Percentiles rank a stretch among this genome's conserved stretches.
These are phyloP conservation scores for Aspergillus aculeatinus DNA, from an alignment of 2,329 filamentous ascomycete genomes.

Conservation along the genomic window DNA sequence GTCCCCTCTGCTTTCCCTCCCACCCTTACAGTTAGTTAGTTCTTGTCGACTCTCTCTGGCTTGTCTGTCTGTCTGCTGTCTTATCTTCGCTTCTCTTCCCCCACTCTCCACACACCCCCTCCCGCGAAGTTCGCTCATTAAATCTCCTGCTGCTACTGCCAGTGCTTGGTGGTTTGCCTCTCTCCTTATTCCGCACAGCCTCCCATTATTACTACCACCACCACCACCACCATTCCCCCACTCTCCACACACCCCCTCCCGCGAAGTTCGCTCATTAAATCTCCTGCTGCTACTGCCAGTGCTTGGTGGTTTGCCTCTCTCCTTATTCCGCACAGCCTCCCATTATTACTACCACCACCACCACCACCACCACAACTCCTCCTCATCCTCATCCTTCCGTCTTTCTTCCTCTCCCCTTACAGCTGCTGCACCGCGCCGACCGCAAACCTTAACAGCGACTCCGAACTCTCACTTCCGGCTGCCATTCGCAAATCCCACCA, in stretches of 20 bases:
- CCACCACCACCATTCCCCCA: not conserved
- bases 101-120: constrained; percentile 2
- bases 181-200: not conserved
- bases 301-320: constrained; percentile 9
- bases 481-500: not conserved
- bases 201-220: not conserved
- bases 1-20: constrained; percentile 7
- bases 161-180: constrained; percentile 12
- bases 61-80: constrained; percentile 6
- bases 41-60: constrained; percentile 1
- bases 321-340: constrained; percentile 1
- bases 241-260: constrained; percentile 4
- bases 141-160: constrained; percentile 11
- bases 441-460: not conserved
- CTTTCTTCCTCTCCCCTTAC: not conserved
- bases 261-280: constrained; percentile 5
- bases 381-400: not conserved
- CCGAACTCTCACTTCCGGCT: not conserved
- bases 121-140: constrained; percentile 7
- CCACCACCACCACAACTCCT: too few relatives aligned
- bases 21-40: not conserved
- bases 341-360: not conserved
- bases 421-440: not conserved
- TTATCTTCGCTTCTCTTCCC: not conserved
- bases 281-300: constrained; percentile 14